Base-by-base conservation (phyloP, 345 rosid species). In the Conringia planisiliqua region DNA sequence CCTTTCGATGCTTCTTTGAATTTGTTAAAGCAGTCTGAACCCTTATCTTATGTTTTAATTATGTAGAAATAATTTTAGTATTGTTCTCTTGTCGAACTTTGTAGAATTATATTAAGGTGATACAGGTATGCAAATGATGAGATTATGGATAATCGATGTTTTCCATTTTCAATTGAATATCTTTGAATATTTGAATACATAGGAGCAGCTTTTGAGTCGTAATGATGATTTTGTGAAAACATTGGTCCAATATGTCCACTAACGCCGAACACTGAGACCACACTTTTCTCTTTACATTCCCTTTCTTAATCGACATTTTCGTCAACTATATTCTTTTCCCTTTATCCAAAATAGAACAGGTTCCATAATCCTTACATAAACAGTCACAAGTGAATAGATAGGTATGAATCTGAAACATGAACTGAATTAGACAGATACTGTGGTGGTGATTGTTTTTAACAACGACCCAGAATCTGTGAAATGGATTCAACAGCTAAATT, bases 191-290 rank as follows among this genome's bases (percentile, higher is more conserved):
- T 56, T 65, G 71, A 70, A 46, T 44, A 56, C 63, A 63, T 50
- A 32, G 18, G 11, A 47, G 0, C 14, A 43, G 24, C 74, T 68
- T 75, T 75, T 51, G 55, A 51, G 75, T 46, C 43, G 40, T 16
- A 33, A 69, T 76, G 50, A 76, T 76, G 75, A 54, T 4, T 0
- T 18, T 52, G 26, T 26, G 33, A 54, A 76, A 62, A 30, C 12
- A 51, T 10, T 39, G 55, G 70, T 51, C 74, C 72, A 60, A 29
- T 14, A 11, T 67, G 78, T 58, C 79, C 68, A 76, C 75, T 55
- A 62, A 43, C 70, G 70, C 75, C 79, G 70, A 55, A 76, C 69
- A 70, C 62, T 35, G 48, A 50, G 20, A 32, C 33, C 42, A 68
- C 24, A 62, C 39, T 29, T 27, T 54, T n/a, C 52, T 52, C 20